phyloP scores from a whole-genome alignment of 2,329 filamentous ascomycete genomes.

The Lachnellula willkommii region DNA sequence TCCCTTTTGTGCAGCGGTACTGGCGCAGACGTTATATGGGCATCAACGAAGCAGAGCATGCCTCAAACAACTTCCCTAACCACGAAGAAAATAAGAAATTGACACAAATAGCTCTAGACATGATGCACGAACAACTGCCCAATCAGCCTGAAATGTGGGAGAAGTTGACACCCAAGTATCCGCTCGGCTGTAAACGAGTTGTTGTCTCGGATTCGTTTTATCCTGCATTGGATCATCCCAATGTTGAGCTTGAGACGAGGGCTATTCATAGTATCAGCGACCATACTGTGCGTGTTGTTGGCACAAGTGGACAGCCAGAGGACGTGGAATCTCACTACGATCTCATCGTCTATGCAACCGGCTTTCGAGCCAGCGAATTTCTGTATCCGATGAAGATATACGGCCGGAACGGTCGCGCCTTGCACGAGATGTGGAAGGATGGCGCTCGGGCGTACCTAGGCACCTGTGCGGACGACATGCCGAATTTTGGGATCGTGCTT shows the following conservation, averaged over 20 bases:
- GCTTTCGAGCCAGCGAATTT: slow-evolving; percentile 34
- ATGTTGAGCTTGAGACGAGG: slow-evolving; percentile 6
- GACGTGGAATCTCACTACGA: slow-evolving; percentile 5
- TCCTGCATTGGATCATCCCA: slow-evolving; percentile 6
- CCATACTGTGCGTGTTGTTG: slow-evolving; percentile 6
- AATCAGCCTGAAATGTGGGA: slow-evolving; percentile 34
- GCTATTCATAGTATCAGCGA: slow-evolving; percentile 10
- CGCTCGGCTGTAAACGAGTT: slow-evolving; percentile 29
- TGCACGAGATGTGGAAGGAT: neutral
- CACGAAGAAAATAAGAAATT: neutral
- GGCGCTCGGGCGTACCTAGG: neutral
- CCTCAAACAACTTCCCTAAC: neutral
- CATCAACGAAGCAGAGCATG: neutral
- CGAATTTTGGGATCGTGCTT: slow-evolving; percentile 15
- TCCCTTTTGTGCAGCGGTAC: neutral
- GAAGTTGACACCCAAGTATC: slow-evolving; percentile 37
- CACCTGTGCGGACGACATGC: slow-evolving; percentile 4
- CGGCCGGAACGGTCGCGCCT: slow-evolving; percentile 16
- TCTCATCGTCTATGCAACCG: slow-evolving; percentile 14
- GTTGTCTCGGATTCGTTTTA: slow-evolving; percentile 30
- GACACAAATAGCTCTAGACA: neutral
- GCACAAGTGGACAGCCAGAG: neutral
- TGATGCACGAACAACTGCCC: slow-evolving; percentile 30
- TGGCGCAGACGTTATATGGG: neutral
- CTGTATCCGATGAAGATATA: slow-evolving; percentile 32